A percentile compares a stretch with the other conserved stretches of the same genome.
These are phyloP conservation scores for Carex scoparia DNA, from an alignment of 176 grass and related monocot genomes.

Conservation along the genomic window DNA sequence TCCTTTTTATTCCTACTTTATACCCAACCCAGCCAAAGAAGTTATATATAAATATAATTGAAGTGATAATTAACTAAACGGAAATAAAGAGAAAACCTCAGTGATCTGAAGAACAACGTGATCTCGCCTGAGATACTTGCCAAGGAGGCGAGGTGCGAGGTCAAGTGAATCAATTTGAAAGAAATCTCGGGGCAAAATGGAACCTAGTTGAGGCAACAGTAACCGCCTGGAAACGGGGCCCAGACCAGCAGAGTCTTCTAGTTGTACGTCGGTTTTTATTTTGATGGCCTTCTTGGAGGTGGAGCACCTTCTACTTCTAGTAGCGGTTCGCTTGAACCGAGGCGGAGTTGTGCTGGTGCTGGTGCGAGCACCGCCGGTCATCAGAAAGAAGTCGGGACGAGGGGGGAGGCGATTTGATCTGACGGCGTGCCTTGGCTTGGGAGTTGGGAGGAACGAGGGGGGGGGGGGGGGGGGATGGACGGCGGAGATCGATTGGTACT, in stretches of 20 bases:
- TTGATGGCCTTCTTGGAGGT: neutral
- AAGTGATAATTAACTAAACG: no score
- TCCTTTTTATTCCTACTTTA: neutral
- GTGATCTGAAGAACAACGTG: slow-evolving; percentile 84
- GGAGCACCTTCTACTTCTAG: slow-evolving; percentile 38
- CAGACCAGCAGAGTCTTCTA: neutral
- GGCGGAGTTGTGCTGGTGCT: slow-evolving; percentile 1
- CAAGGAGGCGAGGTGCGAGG: slow-evolving; percentile 77
- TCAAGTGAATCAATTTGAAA: slow-evolving; percentile 78
- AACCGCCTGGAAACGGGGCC: neutral
- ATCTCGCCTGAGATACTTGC: slow-evolving; percentile 80
- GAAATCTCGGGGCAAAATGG: slow-evolving; percentile 52
- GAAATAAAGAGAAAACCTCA: slow-evolving; percentile 42
- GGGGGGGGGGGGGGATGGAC: slow-evolving; percentile 19
- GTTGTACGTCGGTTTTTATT: slow-evolving; percentile 1
- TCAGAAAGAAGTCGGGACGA: neutral
- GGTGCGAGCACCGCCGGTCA: slow-evolving; percentile 23
- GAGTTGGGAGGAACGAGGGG: neutral
- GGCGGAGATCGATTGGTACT: slow-evolving; percentile 27
- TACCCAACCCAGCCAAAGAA: neutral
- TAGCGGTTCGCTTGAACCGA: slow-evolving; percentile 56
- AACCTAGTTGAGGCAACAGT: neutral
- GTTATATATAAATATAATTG: neutral
- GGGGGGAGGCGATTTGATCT: neutral
- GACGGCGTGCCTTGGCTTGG: neutral